Percentiles rank a stretch among this genome's conserved stretches.
Conservation (phyloP, 495 filamentous ascomycete genomes). For the Lepidopterella palustris region DNA sequence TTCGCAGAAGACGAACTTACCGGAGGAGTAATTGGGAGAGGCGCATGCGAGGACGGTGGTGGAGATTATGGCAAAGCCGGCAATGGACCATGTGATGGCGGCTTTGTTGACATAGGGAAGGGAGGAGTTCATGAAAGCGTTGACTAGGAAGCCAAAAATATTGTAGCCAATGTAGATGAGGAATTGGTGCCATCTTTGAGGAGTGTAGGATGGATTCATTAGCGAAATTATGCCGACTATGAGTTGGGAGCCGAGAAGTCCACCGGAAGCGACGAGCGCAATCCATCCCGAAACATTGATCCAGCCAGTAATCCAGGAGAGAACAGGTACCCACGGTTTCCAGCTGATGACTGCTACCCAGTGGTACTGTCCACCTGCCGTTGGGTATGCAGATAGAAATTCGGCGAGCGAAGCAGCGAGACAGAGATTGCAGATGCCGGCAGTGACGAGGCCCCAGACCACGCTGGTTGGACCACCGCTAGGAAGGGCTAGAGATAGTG, state of each 20-base stretch:
- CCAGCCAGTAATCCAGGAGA: slow-evolving; percentile 71
- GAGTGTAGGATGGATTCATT: slow-evolving; percentile 42
- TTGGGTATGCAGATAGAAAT: slow-evolving; percentile 67
- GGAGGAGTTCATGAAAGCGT: slow-evolving; percentile 55
- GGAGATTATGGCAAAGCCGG: slow-evolving; percentile 61
- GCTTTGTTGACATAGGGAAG: slow-evolving; percentile 61
- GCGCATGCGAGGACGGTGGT: slow-evolving; percentile 60
- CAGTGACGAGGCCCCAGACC: slow-evolving; percentile 59
- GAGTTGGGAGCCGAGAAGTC: slow-evolving; percentile 41
- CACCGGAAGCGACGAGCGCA: slow-evolving; percentile 33
- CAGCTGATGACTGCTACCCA: slow-evolving; percentile 65
- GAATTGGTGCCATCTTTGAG: slow-evolving; percentile 66
- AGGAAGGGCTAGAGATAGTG: slow-evolving; percentile 47
- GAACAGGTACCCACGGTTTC: slow-evolving; percentile 52
- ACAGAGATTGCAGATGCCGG: slow-evolving; percentile 66
- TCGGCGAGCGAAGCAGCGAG: slow-evolving; percentile 66
- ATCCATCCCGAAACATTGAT: slow-evolving; percentile 72
- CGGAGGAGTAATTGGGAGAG: slow-evolving; percentile 55
- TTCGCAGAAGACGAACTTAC: slow-evolving; percentile 46
- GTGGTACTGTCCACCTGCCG: slow-evolving; percentile 53
- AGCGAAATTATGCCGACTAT: slow-evolving; percentile 45
- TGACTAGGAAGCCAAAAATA: slow-evolving; percentile 56
- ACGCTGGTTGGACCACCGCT: slow-evolving; percentile 49
- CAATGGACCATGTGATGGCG: slow-evolving; percentile 59
- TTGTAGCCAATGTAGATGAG: slow-evolving; percentile 65